Conservation (phyloP, 1,139 yeast species). For the Geotrichum carabidarum region DNA sequence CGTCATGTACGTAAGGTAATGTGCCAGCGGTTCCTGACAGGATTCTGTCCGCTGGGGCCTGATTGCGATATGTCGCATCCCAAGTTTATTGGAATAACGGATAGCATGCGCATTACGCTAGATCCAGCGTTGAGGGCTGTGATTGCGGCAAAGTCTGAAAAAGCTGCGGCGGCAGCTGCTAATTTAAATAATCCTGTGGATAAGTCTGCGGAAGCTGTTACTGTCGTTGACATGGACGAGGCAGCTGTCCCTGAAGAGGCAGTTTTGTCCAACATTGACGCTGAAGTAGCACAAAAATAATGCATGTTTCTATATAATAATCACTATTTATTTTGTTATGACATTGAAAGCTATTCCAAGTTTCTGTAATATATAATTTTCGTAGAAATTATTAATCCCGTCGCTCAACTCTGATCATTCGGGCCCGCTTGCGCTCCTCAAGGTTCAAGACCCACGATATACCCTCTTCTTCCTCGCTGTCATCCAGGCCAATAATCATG, state of each 20-base stretch:
- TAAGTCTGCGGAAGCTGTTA: constrained; percentile 6
- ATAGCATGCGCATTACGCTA: constrained; percentile 38
- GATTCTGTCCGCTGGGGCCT: constrained; percentile 75
- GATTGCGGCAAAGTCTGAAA: constrained; percentile 12
- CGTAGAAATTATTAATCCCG: constrained; percentile 31
- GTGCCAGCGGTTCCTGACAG: constrained; percentile 82
- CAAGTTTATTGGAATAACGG: constrained; percentile 38
- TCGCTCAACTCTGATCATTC: constrained; percentile 34
- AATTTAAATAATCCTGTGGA: not conserved
- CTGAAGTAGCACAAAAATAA: not conserved
- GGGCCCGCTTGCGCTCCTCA: constrained; percentile 61
- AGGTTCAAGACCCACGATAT: constrained; percentile 80
- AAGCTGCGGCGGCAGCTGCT: constrained; percentile 1
- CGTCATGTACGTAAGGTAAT: constrained; percentile 73
- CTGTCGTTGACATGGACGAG: constrained; percentile 15
- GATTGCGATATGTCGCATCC: constrained; percentile 43
- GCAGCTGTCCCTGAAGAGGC: constrained; percentile 17
- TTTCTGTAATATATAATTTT: not conserved
- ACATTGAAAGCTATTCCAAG: not conserved
- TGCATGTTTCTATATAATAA: not conserved
- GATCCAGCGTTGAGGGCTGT: constrained; percentile 26
- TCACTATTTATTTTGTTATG: constrained; percentile 4
- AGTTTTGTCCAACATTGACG: constrained; percentile 3
- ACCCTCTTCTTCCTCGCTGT: constrained; percentile 60
- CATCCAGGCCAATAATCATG: constrained; percentile 76